Conservation (phyloP, 2,329 filamentous ascomycete species). For the Neopestalotiopsis sp. region DNA sequence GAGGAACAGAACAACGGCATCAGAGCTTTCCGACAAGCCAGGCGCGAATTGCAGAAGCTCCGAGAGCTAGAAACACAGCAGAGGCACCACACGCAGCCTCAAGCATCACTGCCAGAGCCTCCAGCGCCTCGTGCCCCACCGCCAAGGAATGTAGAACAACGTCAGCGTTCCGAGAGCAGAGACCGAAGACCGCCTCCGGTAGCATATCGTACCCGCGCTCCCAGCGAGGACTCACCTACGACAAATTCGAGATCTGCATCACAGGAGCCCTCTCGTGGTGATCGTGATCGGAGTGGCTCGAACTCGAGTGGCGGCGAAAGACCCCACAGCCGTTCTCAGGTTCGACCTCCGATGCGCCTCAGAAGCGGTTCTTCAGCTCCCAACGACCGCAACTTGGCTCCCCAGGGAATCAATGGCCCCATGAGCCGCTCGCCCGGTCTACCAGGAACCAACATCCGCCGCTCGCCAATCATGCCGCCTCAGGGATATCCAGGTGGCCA, state of each 20-base stretch:
- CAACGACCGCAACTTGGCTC: conserved; percentile 42
- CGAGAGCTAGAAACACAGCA: conserved; percentile 58
- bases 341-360: conserved; percentile 40
- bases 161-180: conserved; percentile 45
- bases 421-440: conserved; percentile 52
- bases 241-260: conserved; percentile 31
- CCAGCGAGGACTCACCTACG: conserved; percentile 48
- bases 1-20: conserved; percentile 53
- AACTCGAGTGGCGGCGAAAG: conserved; percentile 56
- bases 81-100: conserved; percentile 42
- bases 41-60: conserved; percentile 60
- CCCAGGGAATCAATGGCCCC: conserved; percentile 34
- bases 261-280: conserved; percentile 35
- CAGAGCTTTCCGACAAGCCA: conserved; percentile 62
- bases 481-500: conserved; percentile 42
- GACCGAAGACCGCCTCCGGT: conserved; percentile 53
- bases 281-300: conserved; percentile 61
- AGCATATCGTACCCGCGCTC: conserved; percentile 49
- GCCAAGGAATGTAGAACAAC: conserved; percentile 29
- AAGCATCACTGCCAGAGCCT: conserved; percentile 26
- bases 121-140: conserved; percentile 29
- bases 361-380: conserved; percentile 44
- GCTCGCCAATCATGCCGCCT: conserved; percentile 54
- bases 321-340: conserved; percentile 32
- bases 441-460: conserved; percentile 53